phyloP scores from a whole-genome alignment of 2,329 filamentous ascomycete species.

The Lachnellula hyalina region DNA sequence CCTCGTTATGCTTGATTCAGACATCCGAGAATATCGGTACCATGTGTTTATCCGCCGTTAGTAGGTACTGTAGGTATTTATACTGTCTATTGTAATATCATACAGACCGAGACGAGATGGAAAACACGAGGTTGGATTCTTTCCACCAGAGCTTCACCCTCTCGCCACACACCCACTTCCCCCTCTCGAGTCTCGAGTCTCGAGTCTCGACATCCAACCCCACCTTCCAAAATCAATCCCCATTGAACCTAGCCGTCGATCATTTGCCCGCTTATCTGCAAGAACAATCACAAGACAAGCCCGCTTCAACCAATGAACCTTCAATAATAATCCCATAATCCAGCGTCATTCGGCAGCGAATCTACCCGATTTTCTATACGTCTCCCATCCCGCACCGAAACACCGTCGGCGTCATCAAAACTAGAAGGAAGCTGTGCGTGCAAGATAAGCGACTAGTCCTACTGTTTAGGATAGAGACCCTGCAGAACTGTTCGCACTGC shows the following conservation, averaged over 20 bases:
- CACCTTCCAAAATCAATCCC: background rate
- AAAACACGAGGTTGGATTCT: background rate
- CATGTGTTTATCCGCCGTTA: background rate
- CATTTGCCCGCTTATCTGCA: slow-evolving; percentile 1
- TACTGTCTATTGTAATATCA: background rate
- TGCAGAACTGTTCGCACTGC: background rate
- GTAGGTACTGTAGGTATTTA: too few species aligned
- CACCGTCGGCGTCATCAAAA: background rate
- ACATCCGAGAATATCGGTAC: background rate
- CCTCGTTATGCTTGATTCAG: background rate
- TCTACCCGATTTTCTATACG: background rate
- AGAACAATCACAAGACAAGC: background rate
- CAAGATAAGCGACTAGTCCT: background rate
- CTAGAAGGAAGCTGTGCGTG: background rate
- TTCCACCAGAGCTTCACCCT: background rate
- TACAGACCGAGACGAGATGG: background rate
- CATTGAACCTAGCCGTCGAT: slow-evolving; percentile 3
- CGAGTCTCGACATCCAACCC: too few species aligned
- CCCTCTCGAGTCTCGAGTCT: background rate
- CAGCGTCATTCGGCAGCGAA: background rate
- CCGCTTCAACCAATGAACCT: background rate
- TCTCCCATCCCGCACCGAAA: background rate
- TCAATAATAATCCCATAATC: background rate
- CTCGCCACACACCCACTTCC: background rate
- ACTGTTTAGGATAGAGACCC: background rate